These are phyloP conservation scores for Cladosporium cucumerinum DNA, from an alignment of 2,329 filamentous ascomycete genomes.

Conservation along the genomic window DNA sequence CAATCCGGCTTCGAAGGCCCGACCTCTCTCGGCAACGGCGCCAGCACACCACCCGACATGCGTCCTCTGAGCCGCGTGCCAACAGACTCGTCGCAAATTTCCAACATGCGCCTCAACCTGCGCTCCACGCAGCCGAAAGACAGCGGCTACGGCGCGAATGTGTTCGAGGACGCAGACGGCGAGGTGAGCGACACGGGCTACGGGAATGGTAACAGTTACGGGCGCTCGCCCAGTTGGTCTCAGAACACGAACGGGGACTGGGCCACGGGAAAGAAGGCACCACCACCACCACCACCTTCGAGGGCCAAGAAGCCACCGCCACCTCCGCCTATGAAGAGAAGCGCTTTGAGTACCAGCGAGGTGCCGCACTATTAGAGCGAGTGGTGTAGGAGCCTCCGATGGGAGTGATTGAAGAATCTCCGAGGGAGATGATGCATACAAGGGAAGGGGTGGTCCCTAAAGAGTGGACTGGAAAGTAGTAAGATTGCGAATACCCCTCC, in stretches of 20 bases:
- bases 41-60: constrained; percentile 46
- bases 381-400: not conserved
- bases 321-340: constrained; percentile 62
- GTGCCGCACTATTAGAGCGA: constrained; percentile 29
- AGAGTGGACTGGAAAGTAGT: not conserved
- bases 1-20: constrained; percentile 58
- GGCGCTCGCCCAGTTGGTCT: constrained; percentile 27
- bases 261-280: constrained; percentile 54
- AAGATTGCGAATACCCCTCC: not conserved
- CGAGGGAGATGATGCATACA: not conserved
- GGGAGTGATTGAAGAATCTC: not conserved
- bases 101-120: constrained; percentile 47
- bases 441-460: not conserved
- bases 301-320: constrained; percentile 61
- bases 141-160: constrained; percentile 38
- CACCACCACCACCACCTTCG: constrained; percentile 57
- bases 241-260: constrained; percentile 21
- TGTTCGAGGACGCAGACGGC: constrained; percentile 53
- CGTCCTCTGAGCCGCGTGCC: constrained; percentile 51
- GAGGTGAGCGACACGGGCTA: constrained; percentile 29
- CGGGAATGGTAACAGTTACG: not conserved
- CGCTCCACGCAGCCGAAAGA: constrained; percentile 36
- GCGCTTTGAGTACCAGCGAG: constrained; percentile 43
- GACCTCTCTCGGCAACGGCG: constrained; percentile 46
- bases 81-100: constrained; percentile 53